Evolutionary conservation across 2,329 filamentous ascomycete species (phyloP).

Genomic region (Proliferodiscus dingleyae): DNA sequence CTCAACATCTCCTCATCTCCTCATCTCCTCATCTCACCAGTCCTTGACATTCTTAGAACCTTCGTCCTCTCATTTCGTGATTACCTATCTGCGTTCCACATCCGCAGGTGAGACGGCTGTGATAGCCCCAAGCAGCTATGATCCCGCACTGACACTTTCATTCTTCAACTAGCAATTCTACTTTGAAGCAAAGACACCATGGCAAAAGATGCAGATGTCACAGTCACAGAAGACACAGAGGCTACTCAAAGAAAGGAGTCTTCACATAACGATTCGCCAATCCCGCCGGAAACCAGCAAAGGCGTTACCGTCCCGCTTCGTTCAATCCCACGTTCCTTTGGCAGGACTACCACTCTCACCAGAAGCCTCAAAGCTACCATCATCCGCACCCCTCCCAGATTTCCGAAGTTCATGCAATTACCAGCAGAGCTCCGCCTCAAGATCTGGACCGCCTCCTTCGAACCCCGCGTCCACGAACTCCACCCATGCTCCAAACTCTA

Average conservation of each 20-base stretch:
- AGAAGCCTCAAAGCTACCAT: neutral
- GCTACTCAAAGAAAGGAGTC: neutral
- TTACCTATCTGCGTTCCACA: neutral
- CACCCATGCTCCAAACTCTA: slow-evolving; percentile 29
- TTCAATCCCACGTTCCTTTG: neutral
- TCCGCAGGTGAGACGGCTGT: neutral
- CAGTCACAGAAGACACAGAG: neutral
- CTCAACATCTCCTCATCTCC: too few species aligned
- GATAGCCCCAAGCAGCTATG: too few species aligned
- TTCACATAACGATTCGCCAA: too few species aligned
- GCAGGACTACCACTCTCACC: neutral
- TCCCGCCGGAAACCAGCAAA: neutral
- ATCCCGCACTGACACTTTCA: too few species aligned
- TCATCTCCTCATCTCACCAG: too few species aligned
- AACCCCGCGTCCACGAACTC: slow-evolving; percentile 28
- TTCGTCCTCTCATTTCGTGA: neutral
- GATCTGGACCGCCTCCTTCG: slow-evolving; percentile 25
- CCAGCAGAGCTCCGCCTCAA: slow-evolving; percentile 26
- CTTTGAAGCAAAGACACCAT: neutral
- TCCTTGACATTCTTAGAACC: neutral
- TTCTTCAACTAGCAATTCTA: too few species aligned
- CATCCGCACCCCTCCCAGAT: slow-evolving; percentile 5
- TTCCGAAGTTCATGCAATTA: slow-evolving; percentile 20
- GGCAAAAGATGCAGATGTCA: neutral
- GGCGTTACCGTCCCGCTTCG: neutral